Base-by-base conservation (phyloP, 352 stramenopile species). In the Pythium oligandrum region DNA sequence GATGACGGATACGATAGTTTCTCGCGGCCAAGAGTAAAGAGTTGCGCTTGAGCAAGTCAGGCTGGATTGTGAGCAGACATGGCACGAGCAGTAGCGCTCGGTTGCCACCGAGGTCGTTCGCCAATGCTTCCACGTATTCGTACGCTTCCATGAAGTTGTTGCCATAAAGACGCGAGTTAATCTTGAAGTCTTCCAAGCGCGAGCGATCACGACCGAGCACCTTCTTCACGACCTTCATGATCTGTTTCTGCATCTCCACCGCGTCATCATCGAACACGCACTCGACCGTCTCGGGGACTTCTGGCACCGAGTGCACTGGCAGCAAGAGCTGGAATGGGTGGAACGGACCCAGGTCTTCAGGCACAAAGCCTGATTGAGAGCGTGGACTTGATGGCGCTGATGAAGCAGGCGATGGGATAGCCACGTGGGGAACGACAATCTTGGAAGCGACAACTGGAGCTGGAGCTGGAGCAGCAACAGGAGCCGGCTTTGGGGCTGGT, bases 111-210 rank as follows among this genome's bases (percentile, higher is more conserved):
- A 93, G 63, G n/a, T 83, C 70, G 10, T 75, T 70, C 26, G 82
- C 70, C 10, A 90, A 62, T n/a, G 61, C 71, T n/a, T 88, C 68
- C 38, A 90, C 26, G 46, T 88, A 93, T 46, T 84, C 78, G 40
- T 68, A 50, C 0, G 75, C 53, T 40, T 90, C 82, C 79, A 93
- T 88, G 42, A 89, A 90, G 54, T 84, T 78, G 64, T 85, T 90
- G 36, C 82, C 82, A 60, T 74, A 88, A 7, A 93, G 64, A 1
- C 76, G 74, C 35, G 79, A 77, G 44, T 89, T 93, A 46, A 85
- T 82, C 69, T 90, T 93, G 57, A 93, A 93, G 35, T 90, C 82
- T 51, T 90, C 74, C 30, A 86, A 51, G 39, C 70, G 71, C 7
- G 51, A 33, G 34, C 79, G 85, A 61, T 86, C 56, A 51, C 76